phyloP scores from a whole-genome alignment of 2,329 filamentous ascomycete genomes.

The Emergomyces orientalis region DNA sequence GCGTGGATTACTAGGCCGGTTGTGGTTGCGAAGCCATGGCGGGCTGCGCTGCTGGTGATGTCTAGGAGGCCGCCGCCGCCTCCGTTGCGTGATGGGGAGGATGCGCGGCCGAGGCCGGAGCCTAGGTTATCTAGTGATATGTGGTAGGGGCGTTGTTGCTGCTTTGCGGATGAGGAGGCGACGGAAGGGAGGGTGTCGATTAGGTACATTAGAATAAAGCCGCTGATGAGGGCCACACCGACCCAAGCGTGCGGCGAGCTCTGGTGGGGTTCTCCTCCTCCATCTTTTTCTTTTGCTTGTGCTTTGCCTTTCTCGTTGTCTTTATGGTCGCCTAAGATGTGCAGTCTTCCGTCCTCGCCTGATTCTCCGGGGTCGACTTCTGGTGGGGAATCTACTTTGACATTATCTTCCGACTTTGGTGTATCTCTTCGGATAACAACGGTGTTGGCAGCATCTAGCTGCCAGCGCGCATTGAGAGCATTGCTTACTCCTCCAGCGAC shows the following conservation, averaged over 20 bases:
- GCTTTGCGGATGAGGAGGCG: slow-evolving; percentile 55
- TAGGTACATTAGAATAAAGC: slow-evolving; percentile 94
- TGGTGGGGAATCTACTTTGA: neutral
- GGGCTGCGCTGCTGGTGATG: slow-evolving; percentile 21
- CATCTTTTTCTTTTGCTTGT: slow-evolving; percentile 27
- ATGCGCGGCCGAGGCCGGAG: slow-evolving; percentile 41
- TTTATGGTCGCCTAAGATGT: neutral
- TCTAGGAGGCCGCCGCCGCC: slow-evolving; percentile 24
- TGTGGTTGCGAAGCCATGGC: slow-evolving; percentile 64
- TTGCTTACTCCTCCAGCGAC: slow-evolving; percentile 21
- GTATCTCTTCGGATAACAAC: slow-evolving; percentile 11
- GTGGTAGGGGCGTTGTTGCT: slow-evolving; percentile 62
- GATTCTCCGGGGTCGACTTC: neutral
- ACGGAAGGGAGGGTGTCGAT: slow-evolving; percentile 78
- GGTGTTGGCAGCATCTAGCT: neutral
- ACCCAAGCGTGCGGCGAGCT: slow-evolving; percentile 62
- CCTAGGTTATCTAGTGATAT: slow-evolving; percentile 80
- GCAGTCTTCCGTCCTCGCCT: neutral
- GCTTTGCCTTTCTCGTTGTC: slow-evolving; percentile 16
- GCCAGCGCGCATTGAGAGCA: slow-evolving; percentile 12
- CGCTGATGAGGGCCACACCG: slow-evolving; percentile 73
- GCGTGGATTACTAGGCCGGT: slow-evolving; percentile 94
- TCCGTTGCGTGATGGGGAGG: slow-evolving; percentile 33
- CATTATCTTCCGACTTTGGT: neutral
- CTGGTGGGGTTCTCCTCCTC: slow-evolving; percentile 38